Base-by-base conservation (phyloP, 805 yeast genomes). In the Wickerhamomyces silvicola region DNA sequence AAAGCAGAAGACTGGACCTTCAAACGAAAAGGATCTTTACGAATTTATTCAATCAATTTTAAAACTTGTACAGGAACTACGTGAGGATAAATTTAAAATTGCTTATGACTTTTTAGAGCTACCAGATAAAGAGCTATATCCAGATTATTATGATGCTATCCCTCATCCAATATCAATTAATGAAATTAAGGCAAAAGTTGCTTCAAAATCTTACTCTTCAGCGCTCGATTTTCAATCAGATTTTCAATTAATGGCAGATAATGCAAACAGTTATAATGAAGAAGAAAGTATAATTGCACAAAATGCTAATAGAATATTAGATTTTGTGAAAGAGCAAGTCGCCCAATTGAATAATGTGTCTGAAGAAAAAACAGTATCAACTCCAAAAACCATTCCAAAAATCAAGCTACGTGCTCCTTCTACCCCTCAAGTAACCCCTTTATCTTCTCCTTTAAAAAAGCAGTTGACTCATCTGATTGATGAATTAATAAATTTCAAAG, bases 261-360 rank as follows among this genome's bases (percentile, higher is more conserved):
- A 87, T 50, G 94, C 95, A 18, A 60, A 62, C 36, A 62, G 74
- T 1, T 87, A 77, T 53, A 87, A 87, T 47, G 87, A 80, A 48
- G 70, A 72, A 19, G 68, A 68, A 13, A 65, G 78, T 37, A 66
- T 75, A 50, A 79, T 86, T 32, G 90, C 82, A 1, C 63, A 62
- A 27, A 83, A 81, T 52, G 79, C 94, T 2, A 52, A 57, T 11
- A 64, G 62, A 35, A 70, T 85, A 29, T 64, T 63, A 30, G 68
- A 73, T 16, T 73, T 69, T 46, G 84, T 81, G 10, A 59, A 66
- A 30, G 68, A 70, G 18, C 75, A 70, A 44, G 33, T 33, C 23
- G 34, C 27, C 5, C 7, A 20, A 8, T 23, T 45, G 11, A 37
- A 48, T 10, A 45, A 41, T 9, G 24, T 50, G 18, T 31, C 46